phyloP scores from a whole-genome alignment of 2,329 filamentous ascomycete genomes.

The Zymoseptoria ardabiliae region DNA sequence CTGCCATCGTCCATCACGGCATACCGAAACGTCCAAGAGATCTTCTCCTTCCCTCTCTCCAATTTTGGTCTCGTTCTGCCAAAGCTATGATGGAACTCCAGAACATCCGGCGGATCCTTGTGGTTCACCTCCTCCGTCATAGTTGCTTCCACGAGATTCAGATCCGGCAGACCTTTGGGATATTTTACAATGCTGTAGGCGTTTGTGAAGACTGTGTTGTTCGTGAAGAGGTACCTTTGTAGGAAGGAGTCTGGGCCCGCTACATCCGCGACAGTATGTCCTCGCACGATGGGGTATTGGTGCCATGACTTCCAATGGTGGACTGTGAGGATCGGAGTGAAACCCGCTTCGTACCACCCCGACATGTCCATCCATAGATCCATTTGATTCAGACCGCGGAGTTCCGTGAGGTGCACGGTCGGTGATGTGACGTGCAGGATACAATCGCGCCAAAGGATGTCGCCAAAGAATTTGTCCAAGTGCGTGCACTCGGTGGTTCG shows the following conservation, averaged over 20 bases:
- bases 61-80: conserved; percentile 20
- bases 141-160: conserved; percentile 22
- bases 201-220: conserved; percentile 22
- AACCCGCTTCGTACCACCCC: conserved; percentile 25
- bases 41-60: conserved; percentile 19
- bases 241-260: conserved; percentile 22
- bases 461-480: conserved; percentile 19
- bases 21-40: conserved; percentile 21
- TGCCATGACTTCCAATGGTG: conserved; percentile 28
- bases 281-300: conserved; percentile 17
- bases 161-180: conserved; percentile 21
- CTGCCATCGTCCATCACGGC: conserved; percentile 14
- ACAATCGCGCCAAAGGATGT: conserved; percentile 23
- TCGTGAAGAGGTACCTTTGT: conserved; percentile 21
- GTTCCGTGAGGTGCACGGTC: conserved; percentile 20
- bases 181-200: conserved; percentile 23
- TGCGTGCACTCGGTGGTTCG: conserved; percentile 16
- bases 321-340: conserved; percentile 18
- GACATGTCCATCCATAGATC: conserved; percentile 22
- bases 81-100: conserved; percentile 21
- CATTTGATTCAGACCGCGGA: conserved; percentile 23
- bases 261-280: conserved; percentile 20
- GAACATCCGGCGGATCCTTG: conserved; percentile 8
- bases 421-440: conserved; percentile 22
- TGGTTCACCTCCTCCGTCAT: conserved; percentile 21